phyloP scores from a whole-genome alignment of 768 basidiomycete genomes.

The Mrakia frigida region DNA sequence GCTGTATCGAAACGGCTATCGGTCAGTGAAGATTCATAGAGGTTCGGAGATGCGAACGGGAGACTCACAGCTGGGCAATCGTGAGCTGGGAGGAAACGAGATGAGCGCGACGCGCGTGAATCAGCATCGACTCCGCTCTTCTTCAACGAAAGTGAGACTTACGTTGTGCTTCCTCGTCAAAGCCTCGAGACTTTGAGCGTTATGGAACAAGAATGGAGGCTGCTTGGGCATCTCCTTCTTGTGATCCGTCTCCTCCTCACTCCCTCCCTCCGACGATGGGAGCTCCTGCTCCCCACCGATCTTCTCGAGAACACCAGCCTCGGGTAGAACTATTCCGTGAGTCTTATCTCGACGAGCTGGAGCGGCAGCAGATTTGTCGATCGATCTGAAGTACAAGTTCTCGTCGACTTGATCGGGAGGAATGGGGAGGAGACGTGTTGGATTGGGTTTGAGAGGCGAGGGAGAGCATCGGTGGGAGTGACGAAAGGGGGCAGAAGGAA shows the following conservation, averaged over 20 bases:
- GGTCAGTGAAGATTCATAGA: constrained; percentile 38
- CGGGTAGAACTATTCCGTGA: constrained; percentile 38
- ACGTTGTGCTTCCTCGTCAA: constrained; percentile 77
- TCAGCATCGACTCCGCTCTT: background rate
- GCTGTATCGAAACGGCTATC: background rate
- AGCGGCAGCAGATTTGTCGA: constrained; percentile 74
- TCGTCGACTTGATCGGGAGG: too few relatives aligned
- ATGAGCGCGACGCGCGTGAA: background rate
- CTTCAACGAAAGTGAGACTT: constrained; percentile 42
- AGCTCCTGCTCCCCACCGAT: background rate
- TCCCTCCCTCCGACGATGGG: constrained; percentile 9
- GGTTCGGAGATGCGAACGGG: background rate
- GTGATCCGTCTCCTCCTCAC: background rate
- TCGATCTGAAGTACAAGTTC: constrained; percentile 89
- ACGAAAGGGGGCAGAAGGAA: too few relatives aligned
- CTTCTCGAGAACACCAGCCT: background rate
- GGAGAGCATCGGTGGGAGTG: constrained; percentile 50
- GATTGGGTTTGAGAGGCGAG: constrained; percentile 91
- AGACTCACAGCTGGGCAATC: constrained; percentile 63
- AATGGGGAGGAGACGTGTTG: too few relatives aligned
- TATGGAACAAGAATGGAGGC: constrained; percentile 78
- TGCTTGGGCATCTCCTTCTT: constrained; percentile 52
- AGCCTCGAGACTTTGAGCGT: constrained; percentile 66
- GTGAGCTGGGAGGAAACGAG: constrained; percentile 57
- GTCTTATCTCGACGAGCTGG: constrained; percentile 55